phyloP scores from a whole-genome alignment of 2,329 filamentous ascomycete genomes.

The Cucurbitaria berberidis region DNA sequence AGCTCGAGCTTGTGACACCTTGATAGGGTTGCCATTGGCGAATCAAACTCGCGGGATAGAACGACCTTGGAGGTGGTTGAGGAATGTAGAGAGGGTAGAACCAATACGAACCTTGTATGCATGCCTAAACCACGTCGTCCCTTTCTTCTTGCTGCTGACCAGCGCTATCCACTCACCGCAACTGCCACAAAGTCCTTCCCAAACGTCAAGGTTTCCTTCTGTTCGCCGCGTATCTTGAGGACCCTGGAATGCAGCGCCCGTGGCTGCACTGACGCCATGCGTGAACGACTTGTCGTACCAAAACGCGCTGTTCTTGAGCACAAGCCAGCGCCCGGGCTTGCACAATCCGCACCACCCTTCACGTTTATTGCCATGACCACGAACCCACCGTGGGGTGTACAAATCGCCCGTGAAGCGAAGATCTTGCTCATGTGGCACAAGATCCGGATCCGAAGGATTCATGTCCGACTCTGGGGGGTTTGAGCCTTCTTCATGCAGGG shows the following conservation, averaged over 20 bases:
- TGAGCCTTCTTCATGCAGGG: constrained; percentile 74
- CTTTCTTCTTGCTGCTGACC: constrained; percentile 87
- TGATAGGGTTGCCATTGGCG: not conserved
- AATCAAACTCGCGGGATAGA: constrained; percentile 6
- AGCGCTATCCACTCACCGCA: constrained; percentile 83
- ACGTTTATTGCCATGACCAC: constrained; percentile 84
- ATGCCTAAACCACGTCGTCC: constrained; percentile 90
- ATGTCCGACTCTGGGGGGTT: constrained; percentile 80
- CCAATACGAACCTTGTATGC: constrained; percentile 75
- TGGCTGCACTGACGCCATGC: constrained; percentile 83
- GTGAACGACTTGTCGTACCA: constrained; percentile 95
- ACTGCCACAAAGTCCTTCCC: constrained; percentile 78
- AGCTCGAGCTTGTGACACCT: constrained; percentile 17
- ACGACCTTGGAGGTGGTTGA: constrained; percentile 4
- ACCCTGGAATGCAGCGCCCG: constrained; percentile 77
- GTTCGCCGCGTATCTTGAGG: constrained; percentile 77
- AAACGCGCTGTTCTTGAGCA: constrained; percentile 87
- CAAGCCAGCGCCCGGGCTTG: constrained; percentile 83
- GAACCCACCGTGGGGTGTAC: constrained; percentile 83
- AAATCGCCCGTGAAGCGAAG: constrained; percentile 80
- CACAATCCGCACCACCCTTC: constrained; percentile 91
- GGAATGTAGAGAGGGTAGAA: constrained; percentile 10
- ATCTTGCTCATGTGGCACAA: constrained; percentile 76
- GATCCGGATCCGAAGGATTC: constrained; percentile 76
- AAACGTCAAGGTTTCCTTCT: constrained; percentile 80